These are phyloP conservation scores for Colletotrichum horii DNA, from an alignment of 2,329 filamentous ascomycete genomes.

Conservation along the genomic window DNA sequence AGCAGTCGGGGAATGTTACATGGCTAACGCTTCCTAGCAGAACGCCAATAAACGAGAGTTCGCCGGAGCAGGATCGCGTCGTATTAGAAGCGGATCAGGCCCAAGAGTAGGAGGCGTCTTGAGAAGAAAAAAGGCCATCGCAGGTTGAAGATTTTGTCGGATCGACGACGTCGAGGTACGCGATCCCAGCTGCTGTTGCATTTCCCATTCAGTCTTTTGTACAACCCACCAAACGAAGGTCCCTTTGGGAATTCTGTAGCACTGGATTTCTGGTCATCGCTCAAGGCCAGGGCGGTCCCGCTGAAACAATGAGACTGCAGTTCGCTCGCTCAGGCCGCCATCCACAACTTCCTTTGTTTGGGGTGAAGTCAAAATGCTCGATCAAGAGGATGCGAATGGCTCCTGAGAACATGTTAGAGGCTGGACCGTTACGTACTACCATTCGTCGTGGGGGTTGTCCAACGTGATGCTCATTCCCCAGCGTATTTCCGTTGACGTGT, in stretches of 20 bases:
- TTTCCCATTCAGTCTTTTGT: background rate
- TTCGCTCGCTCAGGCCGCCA: conserved; percentile 20
- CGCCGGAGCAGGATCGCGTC: background rate
- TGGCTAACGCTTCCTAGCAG: background rate
- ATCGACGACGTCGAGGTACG: background rate
- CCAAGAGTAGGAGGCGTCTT: background rate
- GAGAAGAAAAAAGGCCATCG: background rate
- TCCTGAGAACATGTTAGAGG: background rate
- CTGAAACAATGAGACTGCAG: conserved; percentile 13
- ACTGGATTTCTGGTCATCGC: background rate
- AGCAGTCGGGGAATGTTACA: conserved; percentile 1
- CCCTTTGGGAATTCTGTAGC: background rate
- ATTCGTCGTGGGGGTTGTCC: background rate
- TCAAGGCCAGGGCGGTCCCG: background rate
- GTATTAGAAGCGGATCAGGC: background rate
- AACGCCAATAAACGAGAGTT: background rate
- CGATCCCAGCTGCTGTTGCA: background rate
- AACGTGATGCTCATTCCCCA: background rate
- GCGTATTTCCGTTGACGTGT: background rate
- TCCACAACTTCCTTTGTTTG: conserved; percentile 4
- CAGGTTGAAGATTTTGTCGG: background rate
- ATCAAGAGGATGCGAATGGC: background rate
- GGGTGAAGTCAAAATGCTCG: conserved; percentile 2
- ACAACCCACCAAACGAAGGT: background rate
- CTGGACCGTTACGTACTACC: background rate